Evolutionary conservation across 2,329 filamentous ascomycete species (phyloP).

Genomic region (Penicillium expansum): DNA sequence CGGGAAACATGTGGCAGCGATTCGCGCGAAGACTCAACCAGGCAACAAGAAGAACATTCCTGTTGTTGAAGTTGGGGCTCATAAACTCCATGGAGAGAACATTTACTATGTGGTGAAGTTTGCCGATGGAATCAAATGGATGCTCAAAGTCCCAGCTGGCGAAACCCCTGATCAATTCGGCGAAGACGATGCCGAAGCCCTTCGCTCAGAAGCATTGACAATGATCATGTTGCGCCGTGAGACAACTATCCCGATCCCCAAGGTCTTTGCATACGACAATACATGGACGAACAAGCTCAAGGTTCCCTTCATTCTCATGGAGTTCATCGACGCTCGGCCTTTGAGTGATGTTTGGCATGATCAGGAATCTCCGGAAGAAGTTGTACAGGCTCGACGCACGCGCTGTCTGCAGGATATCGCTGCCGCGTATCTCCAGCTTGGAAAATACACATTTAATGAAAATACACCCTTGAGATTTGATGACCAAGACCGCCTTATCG

Average conservation of each 20-base stretch:
- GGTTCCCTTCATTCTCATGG: conserved; percentile 31
- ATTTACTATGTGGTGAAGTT: not conserved
- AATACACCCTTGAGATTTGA: not conserved
- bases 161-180: conserved; percentile 4
- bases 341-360: conserved; percentile 31
- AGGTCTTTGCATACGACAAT: conserved; percentile 27
- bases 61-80: not conserved
- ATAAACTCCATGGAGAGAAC: not conserved
- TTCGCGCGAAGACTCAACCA: not conserved
- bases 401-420: not conserved
- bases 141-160: conserved; percentile 4
- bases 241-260: conserved; percentile 32
- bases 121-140: conserved; percentile 1
- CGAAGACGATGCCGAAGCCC: not conserved
- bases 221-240: conserved; percentile 31
- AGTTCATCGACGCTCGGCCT: conserved; percentile 22
- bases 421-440: not conserved
- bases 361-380: not conserved
- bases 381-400: not conserved
- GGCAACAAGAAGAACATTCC: not conserved
- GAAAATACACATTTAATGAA: not conserved
- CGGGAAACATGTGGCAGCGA: not conserved
- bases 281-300: conserved; percentile 23
- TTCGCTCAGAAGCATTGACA: conserved; percentile 27
- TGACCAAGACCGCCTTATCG: not conserved